Percentiles rank a stretch among this genome's conserved stretches.
phyloP scores from a whole-genome alignment of 148 eudicot genomes.

The Rhododendron molle region DNA sequence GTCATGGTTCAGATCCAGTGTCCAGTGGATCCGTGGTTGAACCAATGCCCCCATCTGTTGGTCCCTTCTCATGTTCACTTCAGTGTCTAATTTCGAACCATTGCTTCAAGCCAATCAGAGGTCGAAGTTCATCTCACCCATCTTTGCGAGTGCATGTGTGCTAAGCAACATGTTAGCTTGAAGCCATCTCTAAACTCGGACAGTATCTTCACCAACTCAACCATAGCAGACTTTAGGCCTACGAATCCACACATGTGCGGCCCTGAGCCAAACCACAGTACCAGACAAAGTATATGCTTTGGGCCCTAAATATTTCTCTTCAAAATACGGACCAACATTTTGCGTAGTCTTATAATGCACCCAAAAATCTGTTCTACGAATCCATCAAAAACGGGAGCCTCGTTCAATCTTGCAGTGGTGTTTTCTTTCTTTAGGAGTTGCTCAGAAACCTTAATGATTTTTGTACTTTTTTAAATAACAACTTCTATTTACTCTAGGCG shows the following conservation, averaged over 20 bases:
- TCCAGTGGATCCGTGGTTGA: not conserved
- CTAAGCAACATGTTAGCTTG: not conserved
- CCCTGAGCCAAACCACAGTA: no score
- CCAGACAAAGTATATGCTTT: not conserved
- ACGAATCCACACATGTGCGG: no score
- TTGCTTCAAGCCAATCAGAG: not conserved
- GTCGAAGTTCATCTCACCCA: not conserved
- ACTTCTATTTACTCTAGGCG: not conserved
- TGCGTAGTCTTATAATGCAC: not conserved
- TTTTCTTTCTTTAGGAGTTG: no score
- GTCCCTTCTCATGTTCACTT: not conserved
- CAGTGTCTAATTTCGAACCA: not conserved
- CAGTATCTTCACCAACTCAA: not conserved
- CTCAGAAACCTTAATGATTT: no score
- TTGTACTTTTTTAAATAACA: no score
- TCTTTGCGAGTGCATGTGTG: not conserved
- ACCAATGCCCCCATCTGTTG: not conserved
- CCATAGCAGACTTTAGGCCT: not conserved
- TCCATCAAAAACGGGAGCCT: no score
- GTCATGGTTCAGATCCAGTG: not conserved
- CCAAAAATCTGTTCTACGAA: not conserved
- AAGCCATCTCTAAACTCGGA: not conserved
- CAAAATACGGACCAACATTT: not conserved
- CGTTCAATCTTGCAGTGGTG: no score
- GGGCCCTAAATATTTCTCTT: not conserved